phyloP scores from a whole-genome alignment of 2,329 filamentous ascomycete genomes.

The Stachybotrys chlorohalonatus region DNA sequence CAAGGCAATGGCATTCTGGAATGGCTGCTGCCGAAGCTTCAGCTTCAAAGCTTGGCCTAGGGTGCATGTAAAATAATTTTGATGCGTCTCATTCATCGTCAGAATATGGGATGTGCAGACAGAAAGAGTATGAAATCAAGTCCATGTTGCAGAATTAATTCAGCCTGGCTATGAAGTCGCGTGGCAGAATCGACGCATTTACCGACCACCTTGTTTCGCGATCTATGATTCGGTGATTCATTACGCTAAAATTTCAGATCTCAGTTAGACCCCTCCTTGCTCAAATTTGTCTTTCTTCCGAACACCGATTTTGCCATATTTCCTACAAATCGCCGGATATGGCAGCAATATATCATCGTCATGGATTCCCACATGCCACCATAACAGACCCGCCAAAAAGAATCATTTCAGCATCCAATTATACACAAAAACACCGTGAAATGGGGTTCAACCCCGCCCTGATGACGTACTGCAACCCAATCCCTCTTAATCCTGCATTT shows the following conservation, averaged over 20 bases:
- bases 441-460: not conserved
- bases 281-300: no score
- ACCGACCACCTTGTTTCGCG: not conserved
- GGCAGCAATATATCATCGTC: not conserved
- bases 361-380: not conserved
- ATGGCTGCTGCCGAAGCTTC: conserved; percentile 10
- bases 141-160: no score
- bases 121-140: not conserved
- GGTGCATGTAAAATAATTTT: conserved; percentile 53
- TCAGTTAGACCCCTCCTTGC: no score
- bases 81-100: conserved; percentile 3
- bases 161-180: no score
- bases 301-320: not conserved
- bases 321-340: not conserved
- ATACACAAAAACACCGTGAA: no score
- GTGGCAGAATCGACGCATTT: not conserved
- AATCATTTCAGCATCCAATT: no score
- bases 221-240: not conserved
- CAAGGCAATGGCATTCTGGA: conserved; percentile 38
- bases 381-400: no score
- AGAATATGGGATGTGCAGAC: not conserved
- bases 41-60: conserved; percentile 40
- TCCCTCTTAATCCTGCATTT: not conserved
- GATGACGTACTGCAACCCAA: not conserved
- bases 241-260: not conserved